phyloP scores from a whole-genome alignment of 75 land plant species.

The Selaginella tamariscina region DNA sequence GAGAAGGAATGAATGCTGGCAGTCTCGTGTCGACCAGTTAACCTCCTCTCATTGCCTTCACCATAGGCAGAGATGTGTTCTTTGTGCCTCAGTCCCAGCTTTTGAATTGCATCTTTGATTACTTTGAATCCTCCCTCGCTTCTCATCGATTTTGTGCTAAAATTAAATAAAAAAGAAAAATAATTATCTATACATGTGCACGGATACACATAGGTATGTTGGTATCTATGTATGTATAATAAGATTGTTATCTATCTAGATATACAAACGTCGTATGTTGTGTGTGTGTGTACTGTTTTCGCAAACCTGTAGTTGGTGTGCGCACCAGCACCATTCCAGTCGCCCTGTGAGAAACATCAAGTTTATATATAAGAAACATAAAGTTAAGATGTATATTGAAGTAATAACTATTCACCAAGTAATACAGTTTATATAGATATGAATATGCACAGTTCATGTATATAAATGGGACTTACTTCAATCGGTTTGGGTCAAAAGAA shows the following conservation, averaged over 20 bases:
- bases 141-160: slow-evolving; percentile 65
- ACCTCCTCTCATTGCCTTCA: slow-evolving; percentile 57
- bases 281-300: not conserved
- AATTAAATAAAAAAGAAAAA: slow-evolving; percentile 1
- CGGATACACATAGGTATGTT: too few relatives aligned
- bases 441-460: not conserved
- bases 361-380: too few relatives aligned
- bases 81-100: slow-evolving; percentile 51
- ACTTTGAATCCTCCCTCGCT: slow-evolving; percentile 43
- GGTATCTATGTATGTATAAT: too few relatives aligned
- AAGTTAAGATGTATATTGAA: not conserved
- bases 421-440: not conserved
- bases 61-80: slow-evolving; percentile 65
- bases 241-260: not conserved
- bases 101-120: slow-evolving; percentile 53
- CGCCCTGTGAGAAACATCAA: too few relatives aligned
- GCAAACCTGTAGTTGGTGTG: slow-evolving; percentile 85
- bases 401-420: not conserved
- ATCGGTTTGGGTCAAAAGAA: slow-evolving; percentile 67
- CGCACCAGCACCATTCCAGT: slow-evolving; percentile 24
- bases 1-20: slow-evolving; percentile 47
- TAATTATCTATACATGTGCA: not conserved
- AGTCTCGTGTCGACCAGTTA: slow-evolving; percentile 61
- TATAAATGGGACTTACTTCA: slow-evolving; percentile 7
- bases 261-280: too few relatives aligned